Percentiles rank a stretch among this genome's conserved stretches.
Conservation (phyloP, 495 filamentous ascomycete species). For the Lophiostoma macrostomum region DNA sequence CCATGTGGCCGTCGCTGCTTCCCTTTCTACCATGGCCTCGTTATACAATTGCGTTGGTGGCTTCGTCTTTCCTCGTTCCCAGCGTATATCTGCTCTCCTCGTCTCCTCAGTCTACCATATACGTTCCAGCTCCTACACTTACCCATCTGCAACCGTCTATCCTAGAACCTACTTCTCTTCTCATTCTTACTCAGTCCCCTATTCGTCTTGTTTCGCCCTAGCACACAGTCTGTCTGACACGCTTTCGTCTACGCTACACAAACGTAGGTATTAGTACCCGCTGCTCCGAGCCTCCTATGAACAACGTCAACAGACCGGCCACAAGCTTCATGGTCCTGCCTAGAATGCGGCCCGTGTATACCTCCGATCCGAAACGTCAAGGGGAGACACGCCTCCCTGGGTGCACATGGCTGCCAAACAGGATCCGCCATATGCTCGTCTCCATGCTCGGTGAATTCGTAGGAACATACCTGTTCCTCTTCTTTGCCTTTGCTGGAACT, state of each 20-base stretch:
- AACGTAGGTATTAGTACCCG: constrained; percentile 3
- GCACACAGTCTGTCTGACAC: constrained; percentile 12
- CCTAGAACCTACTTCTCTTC: constrained; percentile 11
- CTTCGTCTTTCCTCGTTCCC: background rate
- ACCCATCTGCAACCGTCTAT: constrained; percentile 7
- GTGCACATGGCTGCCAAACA: constrained; percentile 34
- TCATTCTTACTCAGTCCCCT: constrained; percentile 1
- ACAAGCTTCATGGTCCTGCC: constrained; percentile 33
- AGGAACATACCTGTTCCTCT: constrained; percentile 79
- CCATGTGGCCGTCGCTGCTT: too few relatives aligned
- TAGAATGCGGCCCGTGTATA: constrained; percentile 28
- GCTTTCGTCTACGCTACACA: constrained; percentile 10
- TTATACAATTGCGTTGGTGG: too few relatives aligned
- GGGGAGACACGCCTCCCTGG: constrained; percentile 24
- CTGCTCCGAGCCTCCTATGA: constrained; percentile 11
- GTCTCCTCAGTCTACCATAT: background rate
- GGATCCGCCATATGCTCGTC: constrained; percentile 51
- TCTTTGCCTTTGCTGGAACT: constrained; percentile 76
- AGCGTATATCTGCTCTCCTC: background rate
- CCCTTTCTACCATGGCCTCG: too few relatives aligned
- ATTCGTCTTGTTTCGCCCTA: constrained; percentile 1
- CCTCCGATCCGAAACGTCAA: constrained; percentile 22
- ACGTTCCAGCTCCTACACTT: background rate
- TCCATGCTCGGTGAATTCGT: constrained; percentile 68
- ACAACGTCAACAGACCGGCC: constrained; percentile 26